Percentiles rank a stretch among this genome's conserved stretches.
Conservation (phyloP, 1,139 yeast genomes). For the Saccharomyces pastorianus region DNA sequence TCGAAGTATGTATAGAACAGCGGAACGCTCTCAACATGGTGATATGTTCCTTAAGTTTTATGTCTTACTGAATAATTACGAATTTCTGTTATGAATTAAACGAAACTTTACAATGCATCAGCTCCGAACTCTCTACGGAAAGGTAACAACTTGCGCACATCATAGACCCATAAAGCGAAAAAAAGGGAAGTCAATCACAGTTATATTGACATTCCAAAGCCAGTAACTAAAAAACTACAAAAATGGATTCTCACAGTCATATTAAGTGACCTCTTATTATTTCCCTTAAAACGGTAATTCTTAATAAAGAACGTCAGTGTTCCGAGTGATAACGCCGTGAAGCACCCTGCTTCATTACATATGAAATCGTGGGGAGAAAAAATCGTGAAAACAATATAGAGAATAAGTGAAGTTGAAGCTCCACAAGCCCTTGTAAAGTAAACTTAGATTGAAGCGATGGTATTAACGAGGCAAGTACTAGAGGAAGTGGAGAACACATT, state of each 20-base stretch:
- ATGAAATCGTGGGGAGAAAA: neutral
- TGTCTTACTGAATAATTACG: neutral
- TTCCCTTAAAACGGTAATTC: neutral
- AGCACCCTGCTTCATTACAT: neutral
- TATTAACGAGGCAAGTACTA: constrained; percentile 16
- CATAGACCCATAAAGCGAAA: neutral
- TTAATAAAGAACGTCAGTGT: neutral
- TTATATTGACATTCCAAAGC: neutral
- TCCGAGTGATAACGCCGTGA: neutral
- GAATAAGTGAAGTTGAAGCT: neutral
- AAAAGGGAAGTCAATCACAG: neutral
- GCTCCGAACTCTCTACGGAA: neutral
- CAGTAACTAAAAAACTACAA: neutral
- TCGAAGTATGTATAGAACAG: constrained; percentile 1
- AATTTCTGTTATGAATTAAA: neutral
- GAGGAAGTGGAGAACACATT: constrained; percentile 31
- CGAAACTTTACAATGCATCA: neutral
- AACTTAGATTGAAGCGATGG: constrained; percentile 7
- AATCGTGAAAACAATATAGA: neutral
- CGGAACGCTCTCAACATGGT: neutral
- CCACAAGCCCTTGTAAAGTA: neutral
- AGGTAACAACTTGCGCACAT: neutral
- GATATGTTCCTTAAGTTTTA: no score
- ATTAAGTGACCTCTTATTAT: neutral
- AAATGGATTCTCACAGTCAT: neutral